Conservation (phyloP, 179 eudicot genomes). For the Silene noctiflora region DNA sequence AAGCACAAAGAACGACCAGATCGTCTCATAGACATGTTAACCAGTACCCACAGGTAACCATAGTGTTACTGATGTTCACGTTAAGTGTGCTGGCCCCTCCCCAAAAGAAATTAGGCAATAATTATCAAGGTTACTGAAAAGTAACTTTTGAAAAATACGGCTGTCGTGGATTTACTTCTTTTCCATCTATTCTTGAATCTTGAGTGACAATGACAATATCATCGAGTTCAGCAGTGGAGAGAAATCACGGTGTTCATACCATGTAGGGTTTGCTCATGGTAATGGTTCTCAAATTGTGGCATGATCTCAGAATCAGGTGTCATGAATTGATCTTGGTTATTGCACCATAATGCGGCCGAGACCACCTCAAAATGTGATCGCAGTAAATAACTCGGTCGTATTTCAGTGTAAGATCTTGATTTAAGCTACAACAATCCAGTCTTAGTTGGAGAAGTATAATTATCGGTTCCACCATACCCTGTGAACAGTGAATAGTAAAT, state of each 20-base stretch:
- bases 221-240: neutral
- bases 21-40: constrained; percentile 98
- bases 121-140: neutral
- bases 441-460: neutral
- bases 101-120: neutral
- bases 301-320: too few species aligned
- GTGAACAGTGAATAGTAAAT: neutral
- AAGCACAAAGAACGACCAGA: constrained; percentile 98
- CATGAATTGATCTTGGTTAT: too few species aligned
- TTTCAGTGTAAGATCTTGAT: too few species aligned
- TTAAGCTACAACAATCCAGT: too few species aligned
- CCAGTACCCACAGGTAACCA: constrained; percentile 83
- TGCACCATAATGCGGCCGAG: too few species aligned
- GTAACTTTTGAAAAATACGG: neutral
- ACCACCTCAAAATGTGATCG: too few species aligned
- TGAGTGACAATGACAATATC: neutral
- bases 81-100: neutral
- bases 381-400: too few species aligned
- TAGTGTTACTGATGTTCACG: neutral
- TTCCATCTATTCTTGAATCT: neutral
- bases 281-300: too few species aligned
- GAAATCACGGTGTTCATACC: too few species aligned
- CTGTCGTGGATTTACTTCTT: constrained; percentile 4
- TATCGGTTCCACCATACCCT: neutral
- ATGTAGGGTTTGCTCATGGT: too few species aligned